These are phyloP conservation scores for Rhizopogon sp. DNA, from an alignment of 768 basidiomycete genomes.

Conservation along the genomic window DNA sequence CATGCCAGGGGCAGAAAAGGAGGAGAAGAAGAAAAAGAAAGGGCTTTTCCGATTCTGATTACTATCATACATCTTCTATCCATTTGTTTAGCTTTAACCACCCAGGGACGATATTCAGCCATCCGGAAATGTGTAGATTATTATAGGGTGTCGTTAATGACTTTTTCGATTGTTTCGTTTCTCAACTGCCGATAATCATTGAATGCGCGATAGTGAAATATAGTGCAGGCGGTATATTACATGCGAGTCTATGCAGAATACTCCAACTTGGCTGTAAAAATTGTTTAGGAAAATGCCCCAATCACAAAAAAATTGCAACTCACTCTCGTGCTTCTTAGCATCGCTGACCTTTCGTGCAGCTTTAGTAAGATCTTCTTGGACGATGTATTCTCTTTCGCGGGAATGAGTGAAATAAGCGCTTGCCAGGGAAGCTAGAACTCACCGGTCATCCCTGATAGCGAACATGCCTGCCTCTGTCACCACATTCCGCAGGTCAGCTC, in stretches of 20 bases:
- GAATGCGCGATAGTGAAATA: conserved; percentile 4
- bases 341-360: conserved; percentile 94
- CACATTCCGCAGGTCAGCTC: conserved; percentile 93
- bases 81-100: background rate
- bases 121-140: conserved; percentile 2
- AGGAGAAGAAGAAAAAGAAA: conserved; percentile 77
- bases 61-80: background rate
- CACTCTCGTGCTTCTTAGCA: conserved; percentile 97
- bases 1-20: conserved; percentile 35
- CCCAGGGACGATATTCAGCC: background rate
- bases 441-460: conserved; percentile 94
- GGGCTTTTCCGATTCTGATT: conserved; percentile 61
- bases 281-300: conserved; percentile 1
- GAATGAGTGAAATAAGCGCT: conserved; percentile 2
- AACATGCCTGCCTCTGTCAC: conserved; percentile 98
- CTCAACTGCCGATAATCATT: background rate
- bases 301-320: conserved; percentile 24
- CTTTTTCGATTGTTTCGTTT: conserved; percentile 1
- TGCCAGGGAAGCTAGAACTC: conserved; percentile 13
- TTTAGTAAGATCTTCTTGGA: conserved; percentile 94
- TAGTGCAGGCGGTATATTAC: conserved; percentile 19
- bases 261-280: conserved; percentile 35
- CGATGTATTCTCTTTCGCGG: conserved; percentile 68
- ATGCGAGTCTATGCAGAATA: conserved; percentile 33
- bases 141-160: conserved; percentile 5